These are phyloP conservation scores for Austroboletus festivus DNA, from an alignment of 768 basidiomycete species.

Conservation along the genomic window DNA sequence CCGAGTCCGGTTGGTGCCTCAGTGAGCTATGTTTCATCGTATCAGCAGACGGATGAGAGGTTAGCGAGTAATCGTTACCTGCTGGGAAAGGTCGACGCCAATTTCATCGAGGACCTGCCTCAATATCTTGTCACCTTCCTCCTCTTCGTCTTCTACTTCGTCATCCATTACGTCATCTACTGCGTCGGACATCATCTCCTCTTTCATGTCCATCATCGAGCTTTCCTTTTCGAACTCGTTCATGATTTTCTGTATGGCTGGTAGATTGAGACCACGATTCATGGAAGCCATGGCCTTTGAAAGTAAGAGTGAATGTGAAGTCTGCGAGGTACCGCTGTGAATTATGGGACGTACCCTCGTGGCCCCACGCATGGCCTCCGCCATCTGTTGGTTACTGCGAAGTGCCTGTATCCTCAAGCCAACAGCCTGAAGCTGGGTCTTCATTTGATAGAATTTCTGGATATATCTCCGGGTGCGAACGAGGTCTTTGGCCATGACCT, in stretches of 20 bases:
- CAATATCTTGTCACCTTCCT: slow-evolving; percentile 92
- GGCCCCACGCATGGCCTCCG: slow-evolving; percentile 97
- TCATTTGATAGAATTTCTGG: slow-evolving; percentile 99
- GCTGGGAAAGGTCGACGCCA: slow-evolving; percentile 86
- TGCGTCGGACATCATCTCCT: slow-evolving; percentile 99
- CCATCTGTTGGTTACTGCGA: slow-evolving; percentile 98
- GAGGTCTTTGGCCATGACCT: slow-evolving; percentile 99
- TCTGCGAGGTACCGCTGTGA: neutral
- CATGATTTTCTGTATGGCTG: slow-evolving; percentile 94
- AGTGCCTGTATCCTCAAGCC: slow-evolving; percentile 93
- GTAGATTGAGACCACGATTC: slow-evolving; percentile 95
- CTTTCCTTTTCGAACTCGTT: slow-evolving; percentile 97
- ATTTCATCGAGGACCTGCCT: slow-evolving; percentile 97
- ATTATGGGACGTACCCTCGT: slow-evolving; percentile 68
- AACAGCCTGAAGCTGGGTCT: slow-evolving; percentile 96
- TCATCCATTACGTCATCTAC: slow-evolving; percentile 97
- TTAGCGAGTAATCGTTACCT: slow-evolving; percentile 41
- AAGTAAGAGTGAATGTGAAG: slow-evolving; percentile 2
- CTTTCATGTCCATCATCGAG: slow-evolving; percentile 99
- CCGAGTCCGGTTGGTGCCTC: slow-evolving; percentile 80
- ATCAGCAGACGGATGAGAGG: slow-evolving; percentile 5
- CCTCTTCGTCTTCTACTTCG: slow-evolving; percentile 90
- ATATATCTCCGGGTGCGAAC: slow-evolving; percentile 93
- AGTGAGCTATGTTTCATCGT: slow-evolving; percentile 53
- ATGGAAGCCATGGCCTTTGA: slow-evolving; percentile 94